A percentile compares a stretch with the other conserved stretches of the same genome.
Evolutionary conservation across 225 moss, liverwort and hornwort species (phyloP).

Genomic region (Antitrichia curtipendula): DNA sequence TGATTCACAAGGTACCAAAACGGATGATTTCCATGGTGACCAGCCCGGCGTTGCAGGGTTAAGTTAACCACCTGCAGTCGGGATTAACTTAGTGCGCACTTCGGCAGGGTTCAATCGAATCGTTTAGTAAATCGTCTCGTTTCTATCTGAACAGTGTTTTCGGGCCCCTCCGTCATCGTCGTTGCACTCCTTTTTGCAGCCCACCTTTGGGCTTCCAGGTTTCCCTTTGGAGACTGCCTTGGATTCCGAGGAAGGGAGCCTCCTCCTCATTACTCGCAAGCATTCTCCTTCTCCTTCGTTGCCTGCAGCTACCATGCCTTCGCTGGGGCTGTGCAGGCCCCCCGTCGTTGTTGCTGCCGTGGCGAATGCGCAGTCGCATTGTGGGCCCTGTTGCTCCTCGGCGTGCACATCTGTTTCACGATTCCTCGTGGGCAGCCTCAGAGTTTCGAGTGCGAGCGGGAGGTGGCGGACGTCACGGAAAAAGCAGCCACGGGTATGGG

Average conservation of each 20-base stretch:
- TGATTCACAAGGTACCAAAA: neutral
- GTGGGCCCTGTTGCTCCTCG: slow-evolving; percentile 12
- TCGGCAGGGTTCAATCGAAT: neutral
- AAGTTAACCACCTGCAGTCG: neutral
- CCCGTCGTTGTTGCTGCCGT: slow-evolving; percentile 1
- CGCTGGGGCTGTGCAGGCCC: slow-evolving; percentile 44
- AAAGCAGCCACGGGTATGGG: slow-evolving; percentile 12
- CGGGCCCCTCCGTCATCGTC: neutral
- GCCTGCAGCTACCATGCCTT: slow-evolving; percentile 35
- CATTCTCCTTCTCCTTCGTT: neutral
- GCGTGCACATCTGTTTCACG: slow-evolving; percentile 14
- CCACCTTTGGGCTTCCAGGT: neutral
- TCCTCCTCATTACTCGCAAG: neutral
- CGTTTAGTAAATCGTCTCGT: neutral
- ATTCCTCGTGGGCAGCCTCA: slow-evolving; percentile 4
- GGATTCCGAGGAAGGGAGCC: neutral
- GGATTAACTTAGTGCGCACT: neutral
- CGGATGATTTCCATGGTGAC: neutral
- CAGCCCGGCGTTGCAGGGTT: neutral
- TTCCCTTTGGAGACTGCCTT: neutral
- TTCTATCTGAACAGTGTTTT: slow-evolving; percentile 15
- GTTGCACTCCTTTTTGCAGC: neutral
- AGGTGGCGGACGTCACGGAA: neutral
- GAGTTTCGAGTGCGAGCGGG: neutral
- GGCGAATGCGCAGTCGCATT: slow-evolving; percentile 22